phyloP scores from a whole-genome alignment of 2,329 filamentous ascomycete species.

The Ambrosiella beaveri region DNA sequence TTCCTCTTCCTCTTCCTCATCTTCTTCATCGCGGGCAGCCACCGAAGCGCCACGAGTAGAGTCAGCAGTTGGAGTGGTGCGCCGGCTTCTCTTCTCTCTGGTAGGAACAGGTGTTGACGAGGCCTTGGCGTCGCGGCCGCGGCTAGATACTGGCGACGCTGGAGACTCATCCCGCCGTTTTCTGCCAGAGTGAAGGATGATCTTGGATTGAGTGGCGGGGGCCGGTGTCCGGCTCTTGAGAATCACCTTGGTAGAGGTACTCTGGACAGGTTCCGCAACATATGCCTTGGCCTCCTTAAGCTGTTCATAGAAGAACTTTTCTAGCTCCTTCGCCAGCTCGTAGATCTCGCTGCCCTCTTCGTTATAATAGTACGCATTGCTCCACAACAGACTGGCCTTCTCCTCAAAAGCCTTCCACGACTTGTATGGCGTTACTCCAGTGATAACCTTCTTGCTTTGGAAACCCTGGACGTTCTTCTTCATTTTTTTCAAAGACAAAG shows the following conservation, averaged over 20 bases:
- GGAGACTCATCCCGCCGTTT: slow-evolving; percentile 5
- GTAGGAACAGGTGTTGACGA: background rate
- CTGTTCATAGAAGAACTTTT: slow-evolving; percentile 53
- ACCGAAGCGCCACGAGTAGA: background rate
- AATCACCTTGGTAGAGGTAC: slow-evolving; percentile 26
- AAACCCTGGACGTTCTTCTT: slow-evolving; percentile 62
- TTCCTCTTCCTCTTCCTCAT: background rate
- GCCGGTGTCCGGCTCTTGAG: slow-evolving; percentile 11
- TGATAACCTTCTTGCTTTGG: slow-evolving; percentile 47
- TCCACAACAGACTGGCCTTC: slow-evolving; percentile 66
- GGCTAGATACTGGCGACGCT: background rate
- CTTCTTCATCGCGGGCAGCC: background rate
- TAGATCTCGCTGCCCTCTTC: slow-evolving; percentile 81
- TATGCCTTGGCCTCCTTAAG: slow-evolving; percentile 54
- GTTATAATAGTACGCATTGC: slow-evolving; percentile 77
- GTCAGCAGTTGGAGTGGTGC: slow-evolving; percentile 4
- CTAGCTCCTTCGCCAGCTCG: slow-evolving; percentile 56
- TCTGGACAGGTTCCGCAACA: slow-evolving; percentile 49
- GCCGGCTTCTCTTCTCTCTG: slow-evolving; percentile 9
- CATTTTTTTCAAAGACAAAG: slow-evolving; percentile 59
- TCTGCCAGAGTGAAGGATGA: slow-evolving; percentile 51
- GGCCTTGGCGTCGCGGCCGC: background rate
- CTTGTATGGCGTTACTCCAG: slow-evolving; percentile 52
- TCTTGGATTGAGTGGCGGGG: slow-evolving; percentile 24
- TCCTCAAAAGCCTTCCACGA: slow-evolving; percentile 70